A percentile compares a stretch with the other conserved stretches of the same genome.
Conservation (phyloP, 208 protist species). For the Trypanosoma grayi region DNA sequence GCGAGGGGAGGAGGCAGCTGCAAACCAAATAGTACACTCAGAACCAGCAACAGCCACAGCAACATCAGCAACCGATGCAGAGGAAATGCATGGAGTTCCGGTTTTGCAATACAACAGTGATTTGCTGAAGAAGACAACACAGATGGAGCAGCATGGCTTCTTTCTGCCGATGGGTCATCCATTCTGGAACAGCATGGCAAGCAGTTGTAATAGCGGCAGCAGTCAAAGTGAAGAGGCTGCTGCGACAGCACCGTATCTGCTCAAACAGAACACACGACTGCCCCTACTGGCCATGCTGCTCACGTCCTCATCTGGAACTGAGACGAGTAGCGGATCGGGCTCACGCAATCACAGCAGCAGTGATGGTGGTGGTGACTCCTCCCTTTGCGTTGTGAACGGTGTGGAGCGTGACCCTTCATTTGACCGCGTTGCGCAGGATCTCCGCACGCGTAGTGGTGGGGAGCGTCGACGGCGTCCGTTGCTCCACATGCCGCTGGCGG, state of each 20-base stretch:
- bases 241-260: neutral
- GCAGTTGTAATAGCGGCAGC: no score
- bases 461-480: neutral
- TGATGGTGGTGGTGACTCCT: neutral
- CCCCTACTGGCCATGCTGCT: constrained; percentile 8
- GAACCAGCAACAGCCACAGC: constrained; percentile 2
- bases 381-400: constrained; percentile 11
- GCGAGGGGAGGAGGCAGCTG: neutral
- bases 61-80: neutral
- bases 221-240: neutral
- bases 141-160: constrained; percentile 24
- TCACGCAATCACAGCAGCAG: neutral
- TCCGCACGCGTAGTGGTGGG: constrained; percentile 4
- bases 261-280: constrained; percentile 5
- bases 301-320: no score
- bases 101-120: constrained; percentile 1
- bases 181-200: constrained; percentile 1
- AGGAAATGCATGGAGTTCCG: neutral
- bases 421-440: neutral
- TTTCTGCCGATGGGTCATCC: neutral
- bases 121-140: constrained; percentile 1
- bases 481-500: neutral
- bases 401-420: constrained; percentile 17
- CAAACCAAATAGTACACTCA: no score
- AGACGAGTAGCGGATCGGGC: no score